Conservation (phyloP, 2,329 filamentous ascomycete genomes). For the Dactylellina haptotyla region DNA sequence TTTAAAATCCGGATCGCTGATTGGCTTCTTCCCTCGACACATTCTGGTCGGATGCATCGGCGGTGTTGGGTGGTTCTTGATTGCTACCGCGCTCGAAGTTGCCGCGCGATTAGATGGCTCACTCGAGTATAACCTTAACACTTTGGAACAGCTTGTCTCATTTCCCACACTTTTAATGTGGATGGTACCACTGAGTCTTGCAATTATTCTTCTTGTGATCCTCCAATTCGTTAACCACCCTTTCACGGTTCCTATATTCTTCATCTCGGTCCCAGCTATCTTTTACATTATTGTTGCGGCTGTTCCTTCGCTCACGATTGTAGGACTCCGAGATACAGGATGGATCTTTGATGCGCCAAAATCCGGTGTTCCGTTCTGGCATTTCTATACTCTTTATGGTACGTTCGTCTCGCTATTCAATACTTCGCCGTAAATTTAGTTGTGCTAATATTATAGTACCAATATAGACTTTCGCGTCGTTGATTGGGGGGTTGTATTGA, state of each 20-base stretch:
- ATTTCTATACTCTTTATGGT: slow-evolving; percentile 96
- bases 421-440: not conserved
- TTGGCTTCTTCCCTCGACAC: slow-evolving; percentile 95
- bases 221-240: slow-evolving; percentile 81
- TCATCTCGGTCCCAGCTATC: slow-evolving; percentile 77
- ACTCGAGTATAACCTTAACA: slow-evolving; percentile 81
- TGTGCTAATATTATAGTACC: not conserved
- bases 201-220: slow-evolving; percentile 77
- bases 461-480: slow-evolving; percentile 82
- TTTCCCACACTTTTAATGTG: slow-evolving; percentile 82
- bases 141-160: slow-evolving; percentile 77
- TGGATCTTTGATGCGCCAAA: slow-evolving; percentile 94
- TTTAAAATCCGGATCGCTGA: slow-evolving; percentile 87
- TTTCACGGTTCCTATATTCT: slow-evolving; percentile 80
- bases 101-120: slow-evolving; percentile 87
- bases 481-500: slow-evolving; percentile 82
- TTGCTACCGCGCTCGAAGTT: slow-evolving; percentile 91
- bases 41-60: slow-evolving; percentile 98
- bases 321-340: slow-evolving; percentile 74
- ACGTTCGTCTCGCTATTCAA: slow-evolving; percentile 61
- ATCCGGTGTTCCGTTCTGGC: slow-evolving; percentile 90
- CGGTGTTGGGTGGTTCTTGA: slow-evolving; percentile 92
- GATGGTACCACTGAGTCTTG: slow-evolving; percentile 80
- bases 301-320: slow-evolving; percentile 74
- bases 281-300: slow-evolving; percentile 82